Evolutionary conservation across 2,329 filamentous ascomycete species (phyloP).

Genomic region (Kalmusia sp.): DNA sequence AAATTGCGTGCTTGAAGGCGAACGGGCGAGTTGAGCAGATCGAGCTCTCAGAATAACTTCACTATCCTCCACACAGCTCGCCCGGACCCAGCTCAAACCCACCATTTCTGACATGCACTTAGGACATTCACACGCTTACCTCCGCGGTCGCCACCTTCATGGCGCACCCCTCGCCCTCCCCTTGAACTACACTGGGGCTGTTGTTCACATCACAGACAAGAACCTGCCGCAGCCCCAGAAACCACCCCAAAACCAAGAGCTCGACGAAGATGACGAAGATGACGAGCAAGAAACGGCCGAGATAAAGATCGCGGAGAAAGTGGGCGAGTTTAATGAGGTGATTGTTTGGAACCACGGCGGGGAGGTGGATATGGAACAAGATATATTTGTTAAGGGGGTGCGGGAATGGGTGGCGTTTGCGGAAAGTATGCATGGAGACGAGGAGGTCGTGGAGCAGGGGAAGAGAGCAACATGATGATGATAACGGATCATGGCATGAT

Average conservation of each 20-base stretch:
- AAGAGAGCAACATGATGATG: not conserved
- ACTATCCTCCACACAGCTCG: not conserved
- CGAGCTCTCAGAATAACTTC: too few species aligned
- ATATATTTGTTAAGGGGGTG: conserved; percentile 76
- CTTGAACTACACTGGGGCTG: conserved; percentile 68
- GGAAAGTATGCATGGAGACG: conserved; percentile 55
- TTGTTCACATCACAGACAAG: conserved; percentile 40
- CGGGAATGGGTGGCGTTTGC: conserved; percentile 83
- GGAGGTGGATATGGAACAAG: conserved; percentile 65
- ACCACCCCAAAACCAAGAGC: not conserved
- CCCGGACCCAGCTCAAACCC: too few species aligned
- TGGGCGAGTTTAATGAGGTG: conserved; percentile 75
- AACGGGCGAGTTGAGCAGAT: not conserved
- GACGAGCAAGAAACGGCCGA: conserved; percentile 28
- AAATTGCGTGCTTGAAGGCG: too few species aligned
- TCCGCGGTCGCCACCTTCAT: conserved; percentile 77
- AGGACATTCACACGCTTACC: conserved; percentile 34
- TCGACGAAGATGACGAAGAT: conserved; percentile 17
- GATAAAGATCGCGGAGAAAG: conserved; percentile 61
- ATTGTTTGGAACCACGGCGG: conserved; percentile 86
- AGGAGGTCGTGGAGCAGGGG: conserved; percentile 12
- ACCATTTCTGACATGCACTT: not conserved
- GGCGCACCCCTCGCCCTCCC: conserved; percentile 73
- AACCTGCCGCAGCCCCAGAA: conserved; percentile 17
- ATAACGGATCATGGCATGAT: too few species aligned